Conservation (phyloP, 75 land plant genomes). For the Cupressus sempervirens region DNA sequence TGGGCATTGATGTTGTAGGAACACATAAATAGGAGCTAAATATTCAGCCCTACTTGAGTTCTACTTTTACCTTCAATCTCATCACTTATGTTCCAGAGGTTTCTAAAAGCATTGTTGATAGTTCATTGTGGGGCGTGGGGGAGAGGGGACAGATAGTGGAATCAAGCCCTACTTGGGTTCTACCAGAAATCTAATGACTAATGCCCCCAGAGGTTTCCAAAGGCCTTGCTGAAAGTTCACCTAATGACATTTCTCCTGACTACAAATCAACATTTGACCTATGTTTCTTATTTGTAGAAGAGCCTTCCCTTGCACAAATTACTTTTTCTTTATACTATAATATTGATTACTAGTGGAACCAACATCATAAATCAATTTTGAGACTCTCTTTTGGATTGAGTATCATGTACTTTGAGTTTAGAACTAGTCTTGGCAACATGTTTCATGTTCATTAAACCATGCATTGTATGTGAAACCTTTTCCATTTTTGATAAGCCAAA, state of each 20-base stretch:
- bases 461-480: conserved; percentile 2
- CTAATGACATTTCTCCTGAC: not conserved
- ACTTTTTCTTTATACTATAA: not conserved
- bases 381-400: not conserved
- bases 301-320: not conserved
- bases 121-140: too few relatives aligned
- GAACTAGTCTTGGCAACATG: not conserved
- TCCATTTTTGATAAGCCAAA: conserved; percentile 5
- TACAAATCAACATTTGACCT: not conserved
- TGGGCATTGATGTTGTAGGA: not conserved
- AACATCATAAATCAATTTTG: conserved; percentile 1
- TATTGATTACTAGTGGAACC: conserved; percentile 1
- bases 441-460: not conserved
- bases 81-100: too few relatives aligned
- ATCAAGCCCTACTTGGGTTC: not conserved
- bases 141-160: too few relatives aligned
- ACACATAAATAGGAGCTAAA: not conserved
- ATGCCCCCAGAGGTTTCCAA: not conserved
- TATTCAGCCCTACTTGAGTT: conserved; percentile 5
- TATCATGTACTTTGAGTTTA: not conserved
- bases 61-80: too few relatives aligned
- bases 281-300: not conserved
- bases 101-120: too few relatives aligned
- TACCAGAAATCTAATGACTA: not conserved
- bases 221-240: not conserved